Evolutionary conservation across 257 asterid genomes (phyloP).

Genomic region (Gentiana macrophylla): DNA sequence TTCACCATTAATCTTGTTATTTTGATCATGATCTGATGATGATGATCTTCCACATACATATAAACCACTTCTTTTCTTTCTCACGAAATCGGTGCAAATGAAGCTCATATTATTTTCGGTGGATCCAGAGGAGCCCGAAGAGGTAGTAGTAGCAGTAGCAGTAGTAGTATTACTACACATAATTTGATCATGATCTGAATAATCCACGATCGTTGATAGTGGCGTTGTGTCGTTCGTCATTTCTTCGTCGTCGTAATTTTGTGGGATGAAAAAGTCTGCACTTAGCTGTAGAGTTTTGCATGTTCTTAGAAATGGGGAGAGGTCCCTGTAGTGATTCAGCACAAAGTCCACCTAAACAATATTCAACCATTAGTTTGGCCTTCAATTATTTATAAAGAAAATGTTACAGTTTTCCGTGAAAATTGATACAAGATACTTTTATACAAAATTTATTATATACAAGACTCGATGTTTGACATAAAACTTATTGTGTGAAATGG

Average conservation of each 20-base stretch:
- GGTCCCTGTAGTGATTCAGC: slow-evolving; percentile 53
- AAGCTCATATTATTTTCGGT: slow-evolving; percentile 62
- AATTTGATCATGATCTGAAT: slow-evolving; percentile 21
- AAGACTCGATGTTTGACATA: background rate
- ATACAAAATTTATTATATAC: background rate
- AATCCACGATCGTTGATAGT: slow-evolving; percentile 58
- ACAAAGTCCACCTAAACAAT: slow-evolving; percentile 61
- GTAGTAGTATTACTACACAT: too few species aligned
- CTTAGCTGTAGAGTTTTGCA: slow-evolving; percentile 74
- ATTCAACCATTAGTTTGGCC: background rate
- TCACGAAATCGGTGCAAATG: slow-evolving; percentile 55
- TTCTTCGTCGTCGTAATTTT: slow-evolving; percentile 63
- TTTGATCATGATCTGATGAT: background rate
- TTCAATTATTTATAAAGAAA: too few species aligned
- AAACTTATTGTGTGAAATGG: too few species aligned
- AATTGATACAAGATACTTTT: background rate
- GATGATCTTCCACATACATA: slow-evolving; percentile 60
- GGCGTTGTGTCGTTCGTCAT: slow-evolving; percentile 50
- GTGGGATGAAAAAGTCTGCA: slow-evolving; percentile 89
- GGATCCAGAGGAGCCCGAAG: slow-evolving; percentile 56
- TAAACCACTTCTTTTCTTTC: slow-evolving; percentile 75
- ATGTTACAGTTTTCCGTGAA: too few species aligned
- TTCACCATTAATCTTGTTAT: slow-evolving; percentile 30
- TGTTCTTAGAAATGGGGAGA: slow-evolving; percentile 64
- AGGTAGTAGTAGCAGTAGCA: slow-evolving; percentile 20